Evolutionary conservation across 2,329 filamentous ascomycete genomes (phyloP), one percentile per base, ranked within the genome.

Genomic region (Nemania sp.): DNA sequence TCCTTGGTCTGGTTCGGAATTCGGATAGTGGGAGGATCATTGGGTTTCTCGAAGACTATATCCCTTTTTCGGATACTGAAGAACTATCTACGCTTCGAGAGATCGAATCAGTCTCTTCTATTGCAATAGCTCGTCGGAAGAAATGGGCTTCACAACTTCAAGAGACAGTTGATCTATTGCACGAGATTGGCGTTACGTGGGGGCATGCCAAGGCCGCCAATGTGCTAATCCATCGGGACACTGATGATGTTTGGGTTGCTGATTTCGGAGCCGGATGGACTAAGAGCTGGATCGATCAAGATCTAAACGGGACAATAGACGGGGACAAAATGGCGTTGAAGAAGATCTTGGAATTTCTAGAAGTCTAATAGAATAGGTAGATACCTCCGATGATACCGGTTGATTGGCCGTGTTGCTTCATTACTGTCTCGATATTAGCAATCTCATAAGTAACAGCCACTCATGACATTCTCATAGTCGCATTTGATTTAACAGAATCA

Each of bases 211-310:
- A 68, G 55, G 43, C 65, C 17, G 57, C 47, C 31, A 74, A 75
- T 34, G 66, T 76, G 50, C 59, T 75, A 49, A 68, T 76, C 30
- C 70, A 75, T 54, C 60, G 54, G 19, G 36, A 70, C 40, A 52
- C 49, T 42, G 58, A 68, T 41, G 64, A 75, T 49, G 66, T 68
- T 34, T 74, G 68, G 70, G 65, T 75, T 15, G 70, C 74, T 51
- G 71, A 72, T 59, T 74, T 76, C 54, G 71, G 69, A 1, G 72
- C 71, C 24, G 69, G 72, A 31, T 72, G 68, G 48, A 73, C 72
- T 3, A 52, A 70, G n/a, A 71, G 72, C 12, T 75, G 72, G 72
- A 68, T 75, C 6, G 70, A 73, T 52, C 56, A 68, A 33, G 68
- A 73, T 34, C 62, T 72, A 33, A 62, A 63, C 20, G 69, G 70